Percentiles rank a stretch among this genome's conserved stretches.
Conservation (phyloP, 179 eudicot genomes). For the Kewa caespitosa region DNA sequence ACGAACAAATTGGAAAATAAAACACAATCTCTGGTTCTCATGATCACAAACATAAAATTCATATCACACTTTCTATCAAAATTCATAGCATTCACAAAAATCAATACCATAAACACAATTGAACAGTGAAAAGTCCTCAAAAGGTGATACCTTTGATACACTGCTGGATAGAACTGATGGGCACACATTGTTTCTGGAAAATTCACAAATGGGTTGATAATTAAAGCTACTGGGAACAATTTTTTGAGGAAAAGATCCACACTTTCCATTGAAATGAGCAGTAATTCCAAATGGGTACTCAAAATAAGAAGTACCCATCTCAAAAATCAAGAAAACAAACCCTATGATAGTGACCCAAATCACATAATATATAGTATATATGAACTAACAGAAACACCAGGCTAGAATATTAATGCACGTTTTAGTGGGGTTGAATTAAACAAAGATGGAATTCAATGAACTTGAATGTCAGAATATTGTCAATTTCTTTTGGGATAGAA, state of each 20-base stretch:
- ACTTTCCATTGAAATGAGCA: constrained; percentile 35
- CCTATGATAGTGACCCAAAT: not conserved
- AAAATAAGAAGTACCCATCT: constrained; percentile 38
- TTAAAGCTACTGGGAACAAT: constrained; percentile 29
- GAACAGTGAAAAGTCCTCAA: not conserved
- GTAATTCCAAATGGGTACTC: constrained; percentile 38
- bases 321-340: constrained; percentile 1
- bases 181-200: constrained; percentile 28
- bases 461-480: not conserved
- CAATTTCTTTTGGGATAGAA: not conserved
- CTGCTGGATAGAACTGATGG: constrained; percentile 21
- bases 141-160: constrained; percentile 43
- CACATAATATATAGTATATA: too few species aligned
- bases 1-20: not conserved
- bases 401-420: not conserved
- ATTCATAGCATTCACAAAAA: not conserved
- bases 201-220: constrained; percentile 32
- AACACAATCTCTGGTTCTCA: not conserved
- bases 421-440: not conserved
- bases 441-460: not conserved
- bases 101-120: not conserved
- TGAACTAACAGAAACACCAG: not conserved
- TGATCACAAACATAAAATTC: not conserved
- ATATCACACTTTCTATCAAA: not conserved
- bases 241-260: constrained; percentile 29